A percentile compares a stretch with the other conserved stretches of the same genome.
Evolutionary conservation across 495 filamentous ascomycete species (phyloP).

Genomic region (Sphaerosporella brunnea): DNA sequence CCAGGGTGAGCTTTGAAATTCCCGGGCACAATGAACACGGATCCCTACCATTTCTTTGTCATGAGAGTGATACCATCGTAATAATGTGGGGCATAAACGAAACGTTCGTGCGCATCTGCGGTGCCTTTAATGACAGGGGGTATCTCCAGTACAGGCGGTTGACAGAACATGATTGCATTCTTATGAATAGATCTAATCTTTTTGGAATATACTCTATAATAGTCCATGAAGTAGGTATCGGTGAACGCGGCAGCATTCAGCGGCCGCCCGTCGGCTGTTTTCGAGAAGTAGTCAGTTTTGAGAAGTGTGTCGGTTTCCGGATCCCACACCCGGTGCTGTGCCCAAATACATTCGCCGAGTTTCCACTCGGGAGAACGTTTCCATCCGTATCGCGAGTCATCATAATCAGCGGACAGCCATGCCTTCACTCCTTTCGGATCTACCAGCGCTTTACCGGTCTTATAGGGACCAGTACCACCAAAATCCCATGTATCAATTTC

Average conservation of each 20-base stretch:
- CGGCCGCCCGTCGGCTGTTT: constrained; percentile 51
- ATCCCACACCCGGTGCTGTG: constrained; percentile 94
- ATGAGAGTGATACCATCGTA: constrained; percentile 94
- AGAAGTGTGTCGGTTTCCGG: constrained; percentile 56
- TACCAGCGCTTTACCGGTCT: constrained; percentile 62
- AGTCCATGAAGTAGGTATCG: constrained; percentile 71
- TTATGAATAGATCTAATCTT: constrained; percentile 59
- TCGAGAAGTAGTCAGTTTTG: constrained; percentile 75
- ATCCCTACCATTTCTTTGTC: constrained; percentile 89
- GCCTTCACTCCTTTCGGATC: constrained; percentile 73
- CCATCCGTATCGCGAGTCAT: constrained; percentile 81
- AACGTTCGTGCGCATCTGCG: constrained; percentile 65
- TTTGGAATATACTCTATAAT: constrained; percentile 59
- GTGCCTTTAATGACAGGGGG: constrained; percentile 80
- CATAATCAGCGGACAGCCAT: constrained; percentile 65
- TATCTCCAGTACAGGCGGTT: constrained; percentile 80
- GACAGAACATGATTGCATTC: constrained; percentile 71
- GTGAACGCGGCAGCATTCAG: constrained; percentile 73
- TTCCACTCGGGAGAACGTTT: constrained; percentile 76
- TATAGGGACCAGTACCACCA: constrained; percentile 77
- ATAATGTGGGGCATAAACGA: constrained; percentile 87
- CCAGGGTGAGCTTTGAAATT: too few species aligned
- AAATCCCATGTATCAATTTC: constrained; percentile 88
- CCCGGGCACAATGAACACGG: too few species aligned
- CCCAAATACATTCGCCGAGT: constrained; percentile 86